These are phyloP conservation scores for Candida ponderosae DNA, from an alignment of 805 yeast genomes.

Conservation along the genomic window DNA sequence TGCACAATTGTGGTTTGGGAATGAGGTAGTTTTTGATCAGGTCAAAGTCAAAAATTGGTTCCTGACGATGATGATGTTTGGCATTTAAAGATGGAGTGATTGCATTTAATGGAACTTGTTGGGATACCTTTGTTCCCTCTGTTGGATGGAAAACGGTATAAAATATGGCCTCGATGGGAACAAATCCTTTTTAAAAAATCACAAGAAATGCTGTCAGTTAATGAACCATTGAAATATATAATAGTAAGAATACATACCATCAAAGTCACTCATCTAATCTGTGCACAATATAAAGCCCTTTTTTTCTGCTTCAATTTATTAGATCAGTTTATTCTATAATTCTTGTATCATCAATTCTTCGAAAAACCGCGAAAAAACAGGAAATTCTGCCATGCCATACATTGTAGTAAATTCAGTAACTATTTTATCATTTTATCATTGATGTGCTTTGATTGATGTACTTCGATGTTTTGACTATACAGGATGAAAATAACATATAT, in stretches of 20 bases:
- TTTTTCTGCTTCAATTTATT: too few relatives aligned
- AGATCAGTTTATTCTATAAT: too few relatives aligned
- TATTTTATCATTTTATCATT: too few relatives aligned
- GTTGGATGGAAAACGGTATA: conserved; percentile 93
- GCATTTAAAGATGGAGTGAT: conserved; percentile 23
- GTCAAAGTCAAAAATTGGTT: conserved; percentile 66
- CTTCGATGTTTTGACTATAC: too few relatives aligned
- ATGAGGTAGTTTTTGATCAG: conserved; percentile 83
- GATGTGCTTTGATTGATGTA: too few relatives aligned
- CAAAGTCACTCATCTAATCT: conserved; percentile 1
- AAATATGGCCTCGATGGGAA: conserved; percentile 82
- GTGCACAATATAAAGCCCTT: too few relatives aligned
- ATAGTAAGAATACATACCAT: not conserved
- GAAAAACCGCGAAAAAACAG: too few relatives aligned
- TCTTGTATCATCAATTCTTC: too few relatives aligned
- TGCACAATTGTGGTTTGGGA: conserved; percentile 89
- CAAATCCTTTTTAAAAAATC: conserved; percentile 45
- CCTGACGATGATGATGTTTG: conserved; percentile 2
- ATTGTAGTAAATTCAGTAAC: too few relatives aligned
- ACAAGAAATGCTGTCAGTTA: not conserved
- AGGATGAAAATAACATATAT: too few relatives aligned
- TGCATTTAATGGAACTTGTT: conserved; percentile 82
- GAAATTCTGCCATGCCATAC: too few relatives aligned
- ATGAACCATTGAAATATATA: not conserved
- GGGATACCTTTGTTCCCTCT: conserved; percentile 86